Evolutionary conservation across 2,329 filamentous ascomycete genomes (phyloP), one percentile per base, ranked within the genome.

Genomic region (Phyllosticta paracitricarpa): DNA sequence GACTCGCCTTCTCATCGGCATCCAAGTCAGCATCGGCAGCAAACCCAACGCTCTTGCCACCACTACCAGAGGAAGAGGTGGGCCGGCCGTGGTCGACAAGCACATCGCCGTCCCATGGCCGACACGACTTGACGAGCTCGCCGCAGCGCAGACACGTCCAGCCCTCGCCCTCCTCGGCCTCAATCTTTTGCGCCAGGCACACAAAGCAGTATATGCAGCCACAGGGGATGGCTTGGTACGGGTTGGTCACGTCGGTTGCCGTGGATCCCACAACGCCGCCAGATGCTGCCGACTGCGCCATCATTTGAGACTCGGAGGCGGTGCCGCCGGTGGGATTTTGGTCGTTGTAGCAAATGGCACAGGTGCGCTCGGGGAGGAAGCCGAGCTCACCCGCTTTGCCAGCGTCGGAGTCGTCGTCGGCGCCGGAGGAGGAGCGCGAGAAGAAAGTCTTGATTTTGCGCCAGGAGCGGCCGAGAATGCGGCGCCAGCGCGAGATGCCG

Each of bases 161-260:
- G 2, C 93, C 93, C 70, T 97, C 91, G 33, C 93, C 94, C 72
- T 97, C 93, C 74, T 97, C 93, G 4, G 87, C 85, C 74, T 97
- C 93, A 53, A 99, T 81, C 63, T 89, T 85, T 62, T 91, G 90
- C 2, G 92, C 91, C n/a, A 97, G 76, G 70, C 94, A 99, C 19
- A 96, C 90, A 71, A 95, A 99, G 75, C 94, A 99, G 76, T 97
- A 99, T 63, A 97, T 81, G 73, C 92, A 96, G 0, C 89, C 89
- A 69, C 94, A 99, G 0, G 91, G 87, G 2, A 92, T 84, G 0
- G 91, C 85, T 75, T 96, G 91, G 72, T 99, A 99, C 0, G 94
- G 92, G 71, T 97, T 99, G 4, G 93, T 97, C 64, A 97, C 87
- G 69, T 97, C 94, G 0, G 92, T 97, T 65, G 91, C 88, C 6